A percentile compares a stretch with the other conserved stretches of the same genome.
phyloP scores from a whole-genome alignment of 176 grass and related monocot genomes.

The barley (Hordeum vulgare) region DNA sequence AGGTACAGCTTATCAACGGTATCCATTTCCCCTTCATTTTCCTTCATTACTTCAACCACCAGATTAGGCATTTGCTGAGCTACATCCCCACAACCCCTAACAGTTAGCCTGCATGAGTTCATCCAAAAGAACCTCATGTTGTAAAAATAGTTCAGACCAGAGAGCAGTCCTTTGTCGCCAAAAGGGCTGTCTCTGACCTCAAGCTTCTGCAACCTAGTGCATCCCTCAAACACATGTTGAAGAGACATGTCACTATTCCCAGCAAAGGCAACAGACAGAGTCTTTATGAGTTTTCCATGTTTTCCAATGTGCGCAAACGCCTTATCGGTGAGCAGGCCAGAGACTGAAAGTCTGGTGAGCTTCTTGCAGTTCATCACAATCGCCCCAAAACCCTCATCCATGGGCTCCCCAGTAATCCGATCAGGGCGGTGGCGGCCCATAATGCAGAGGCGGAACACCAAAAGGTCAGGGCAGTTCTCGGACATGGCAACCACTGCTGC shows the following conservation, averaged over 20 bases:
- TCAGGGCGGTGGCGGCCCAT: constrained; percentile 75
- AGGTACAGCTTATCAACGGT: constrained; percentile 70
- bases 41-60: constrained; percentile 73
- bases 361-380: constrained; percentile 90
- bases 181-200: constrained; percentile 92
- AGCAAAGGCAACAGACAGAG: constrained; percentile 85
- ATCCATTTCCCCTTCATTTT: constrained; percentile 33
- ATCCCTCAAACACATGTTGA: constrained; percentile 75
- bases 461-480: constrained; percentile 64
- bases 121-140: constrained; percentile 95
- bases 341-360: constrained; percentile 75
- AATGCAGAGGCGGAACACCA: constrained; percentile 92
- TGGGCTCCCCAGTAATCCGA: constrained; percentile 43
- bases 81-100: constrained; percentile 59
- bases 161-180: constrained; percentile 53
- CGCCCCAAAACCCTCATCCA: constrained; percentile 84
- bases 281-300: constrained; percentile 61
- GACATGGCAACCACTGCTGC: constrained; percentile 59
- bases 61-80: constrained; percentile 56
- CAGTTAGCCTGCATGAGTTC: constrained; percentile 73
- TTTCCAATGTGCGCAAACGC: constrained; percentile 71
- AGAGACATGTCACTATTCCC: constrained; percentile 67
- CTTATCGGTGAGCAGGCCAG: constrained; percentile 76
- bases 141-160: constrained; percentile 63
- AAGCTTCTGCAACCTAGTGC: constrained; percentile 65